These are phyloP conservation scores for Camellia oleifera DNA, from an alignment of 179 eudicot species.

Conservation along the genomic window DNA sequence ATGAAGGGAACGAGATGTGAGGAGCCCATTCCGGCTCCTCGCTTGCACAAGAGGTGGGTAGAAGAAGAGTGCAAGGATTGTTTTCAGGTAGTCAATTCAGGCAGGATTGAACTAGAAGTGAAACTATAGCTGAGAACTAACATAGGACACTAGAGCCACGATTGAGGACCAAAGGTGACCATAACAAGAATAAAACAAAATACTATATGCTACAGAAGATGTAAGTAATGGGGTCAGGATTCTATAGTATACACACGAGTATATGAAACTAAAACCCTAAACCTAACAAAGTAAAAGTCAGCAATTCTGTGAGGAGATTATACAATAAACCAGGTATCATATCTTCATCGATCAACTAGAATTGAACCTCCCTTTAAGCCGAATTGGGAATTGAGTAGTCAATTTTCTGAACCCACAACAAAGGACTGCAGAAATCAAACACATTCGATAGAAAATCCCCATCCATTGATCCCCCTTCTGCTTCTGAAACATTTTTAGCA, in stretches of 20 bases:
- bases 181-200: constrained; percentile 14
- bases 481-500: constrained; percentile 1
- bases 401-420: constrained; percentile 14
- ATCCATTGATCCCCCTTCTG: constrained; percentile 1
- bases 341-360: constrained; percentile 17
- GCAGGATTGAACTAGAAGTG: neutral
- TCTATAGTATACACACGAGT: constrained; percentile 45
- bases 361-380: constrained; percentile 16
- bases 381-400: constrained; percentile 17
- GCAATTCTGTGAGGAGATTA: constrained; percentile 16
- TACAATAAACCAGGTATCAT: constrained; percentile 17
- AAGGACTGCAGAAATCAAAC: neutral
- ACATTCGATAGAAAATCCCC: neutral
- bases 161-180: neutral
- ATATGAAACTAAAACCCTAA: constrained; percentile 27
- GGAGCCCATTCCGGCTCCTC: constrained; percentile 28
- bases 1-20: constrained; percentile 10
- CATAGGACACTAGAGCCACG: constrained; percentile 9
- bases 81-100: neutral
- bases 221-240: constrained; percentile 28
- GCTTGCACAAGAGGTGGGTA: neutral
- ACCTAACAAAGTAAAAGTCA: constrained; percentile 28
- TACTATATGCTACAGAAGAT: neutral
- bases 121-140: neutral
- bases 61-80: constrained; percentile 10